Evolutionary conservation across 2,329 filamentous ascomycete species (phyloP), one percentile per base, ranked within the genome.

Genomic region (Aulographum hederae): DNA sequence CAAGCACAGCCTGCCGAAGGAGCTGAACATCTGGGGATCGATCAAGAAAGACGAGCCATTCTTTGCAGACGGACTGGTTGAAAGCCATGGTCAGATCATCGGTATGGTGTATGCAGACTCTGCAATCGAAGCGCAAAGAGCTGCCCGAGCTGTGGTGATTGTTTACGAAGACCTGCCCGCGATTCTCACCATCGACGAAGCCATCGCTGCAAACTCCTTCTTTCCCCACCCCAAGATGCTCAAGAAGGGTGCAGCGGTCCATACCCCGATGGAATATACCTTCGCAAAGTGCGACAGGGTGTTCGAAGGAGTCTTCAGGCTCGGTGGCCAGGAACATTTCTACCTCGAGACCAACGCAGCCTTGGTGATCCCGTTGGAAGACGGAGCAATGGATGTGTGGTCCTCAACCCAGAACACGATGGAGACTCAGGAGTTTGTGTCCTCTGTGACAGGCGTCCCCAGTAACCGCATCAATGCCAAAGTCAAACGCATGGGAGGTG

Each of bases 301-400:
- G 2, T 85, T 94, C 41, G 74, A 71, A n/a, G 89, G 86, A 13
- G 69, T 76, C 1, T 69, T 75, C 2, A 66, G 84, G 32, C 91
- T 95, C 66, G 86, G 86, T 31, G 89, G 86, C 0, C 89, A 98
- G 47, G 86, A 95, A 50, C 86, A 95, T 47, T 95, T 95, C 49
- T 95, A 95, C 43, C 66, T 95, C 1, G 86, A 95, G 53, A 94
- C 86, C 0, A 77, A 94, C 39, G 85, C 81, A 2, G 77, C 75
- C 28, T 54, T 93, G 3, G 81, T 71, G 1, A 73, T 94, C 31
- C 86, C 86, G 0, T 91, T 91, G 45, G 86, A 94, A 52, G 82
- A 93, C 51, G 85, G 84, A 0, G 82, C 86, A 46, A 85, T 95
- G 65, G 86, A 95, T 46, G 70, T 98, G 6, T 94, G 51, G 51